Base-by-base conservation (phyloP, 2,329 filamentous ascomycete genomes). In the Tolypocladium amazonense region DNA sequence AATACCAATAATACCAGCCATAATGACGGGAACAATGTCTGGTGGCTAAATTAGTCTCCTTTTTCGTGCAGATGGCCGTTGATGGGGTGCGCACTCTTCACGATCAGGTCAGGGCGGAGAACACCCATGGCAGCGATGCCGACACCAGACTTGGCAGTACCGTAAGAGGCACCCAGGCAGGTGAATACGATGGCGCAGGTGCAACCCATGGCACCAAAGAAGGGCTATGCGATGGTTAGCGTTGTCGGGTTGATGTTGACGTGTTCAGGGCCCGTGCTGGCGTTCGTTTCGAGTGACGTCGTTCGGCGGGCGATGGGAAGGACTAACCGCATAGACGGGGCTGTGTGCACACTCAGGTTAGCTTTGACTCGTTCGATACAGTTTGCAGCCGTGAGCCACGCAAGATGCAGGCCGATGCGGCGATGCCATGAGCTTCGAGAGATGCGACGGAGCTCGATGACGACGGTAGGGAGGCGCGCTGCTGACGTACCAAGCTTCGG, bases 1-100 rank as follows among this genome's bases (percentile, higher is more conserved):
- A 77, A 99, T 97, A 89, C 91, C 94, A 79, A 99, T 97, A 79
- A 99, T 99, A 97, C 94, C 94, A 83, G 94, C 94, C 94, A 99
- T 99, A 87, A 99, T 96, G 79, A 97, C 94, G 75, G 94, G 94
- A 66, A 97, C 93, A 77, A 97, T 97, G 85, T 97, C 93, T 97
- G 67, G 0, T 37, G 23, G 25, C 27, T 12, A 20, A 23, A 56
- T 69, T 58, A 73, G 67, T 56, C 63, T 54, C 41, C 23, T 25
- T 15, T 43, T 52, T 58, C 45, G 4, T 38, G 27, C 20, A 4
- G 39, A 23, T 45, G 25, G 15, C 33, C 30, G 18, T 56, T 25
- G 41, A 56, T 30, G 43, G 43, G 59, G 63, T 62, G 68, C 92
- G 72, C 88, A 97, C 94, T 97, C 89, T 97, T 97, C 77, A 99